phyloP scores from a whole-genome alignment of 805 yeast species.

The Phaffomyces antillensis region DNA sequence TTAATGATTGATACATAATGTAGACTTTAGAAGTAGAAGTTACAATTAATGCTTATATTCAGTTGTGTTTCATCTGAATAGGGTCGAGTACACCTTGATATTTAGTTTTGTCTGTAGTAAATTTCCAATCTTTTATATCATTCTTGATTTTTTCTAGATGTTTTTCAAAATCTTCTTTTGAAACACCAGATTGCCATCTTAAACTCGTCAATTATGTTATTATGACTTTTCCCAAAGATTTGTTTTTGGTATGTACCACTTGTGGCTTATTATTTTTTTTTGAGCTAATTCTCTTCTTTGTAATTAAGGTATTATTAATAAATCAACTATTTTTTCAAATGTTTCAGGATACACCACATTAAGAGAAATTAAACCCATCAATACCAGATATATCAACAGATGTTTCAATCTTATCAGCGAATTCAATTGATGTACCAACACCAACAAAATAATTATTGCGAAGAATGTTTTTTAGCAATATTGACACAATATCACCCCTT shows the following conservation, averaged over 20 bases:
- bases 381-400: constrained; percentile 35
- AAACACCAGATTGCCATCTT: constrained; percentile 23
- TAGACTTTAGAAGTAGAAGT: no score
- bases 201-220: constrained; percentile 15
- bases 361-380: constrained; percentile 36
- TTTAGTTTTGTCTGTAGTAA: constrained; percentile 5
- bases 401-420: constrained; percentile 34
- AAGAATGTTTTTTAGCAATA: constrained; percentile 20
- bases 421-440: constrained; percentile 29
- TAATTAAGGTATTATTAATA: constrained; percentile 31
- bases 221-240: constrained; percentile 19
- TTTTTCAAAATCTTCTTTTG: constrained; percentile 25
- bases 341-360: constrained; percentile 32
- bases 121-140: constrained; percentile 7
- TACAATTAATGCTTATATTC: no score
- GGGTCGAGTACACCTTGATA: neutral
- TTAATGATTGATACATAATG: no score
- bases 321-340: constrained; percentile 32
- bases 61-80: no score
- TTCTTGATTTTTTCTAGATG: constrained; percentile 8
- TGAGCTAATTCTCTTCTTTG: constrained; percentile 30
- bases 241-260: constrained; percentile 31
- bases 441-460: constrained; percentile 24
- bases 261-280: constrained; percentile 19
- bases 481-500: constrained; percentile 20